These are phyloP conservation scores for Candida sanyaensis DNA, from an alignment of 1,139 yeast species.

Conservation along the genomic window DNA sequence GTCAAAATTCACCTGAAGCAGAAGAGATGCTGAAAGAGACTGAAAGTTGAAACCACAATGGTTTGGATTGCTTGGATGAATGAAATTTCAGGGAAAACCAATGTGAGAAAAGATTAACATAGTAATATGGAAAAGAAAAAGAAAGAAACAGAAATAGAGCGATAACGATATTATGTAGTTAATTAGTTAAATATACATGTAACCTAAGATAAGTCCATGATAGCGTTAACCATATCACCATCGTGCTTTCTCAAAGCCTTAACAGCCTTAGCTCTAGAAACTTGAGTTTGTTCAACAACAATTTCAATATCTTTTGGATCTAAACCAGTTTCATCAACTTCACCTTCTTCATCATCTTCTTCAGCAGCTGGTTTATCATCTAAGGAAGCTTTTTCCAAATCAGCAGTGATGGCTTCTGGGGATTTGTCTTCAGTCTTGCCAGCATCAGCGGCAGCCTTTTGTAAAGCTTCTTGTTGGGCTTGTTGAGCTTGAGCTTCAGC, in stretches of 20 bases:
- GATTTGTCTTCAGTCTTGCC: conserved; percentile 46
- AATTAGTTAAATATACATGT: not conserved
- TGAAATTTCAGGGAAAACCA: no score
- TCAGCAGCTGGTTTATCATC: conserved; percentile 37
- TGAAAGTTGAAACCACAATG: no score
- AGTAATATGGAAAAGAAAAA: not conserved
- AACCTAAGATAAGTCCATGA: conserved; percentile 73
- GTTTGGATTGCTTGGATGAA: no score
- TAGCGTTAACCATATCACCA: conserved; percentile 94
- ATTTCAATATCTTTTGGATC: conserved; percentile 78
- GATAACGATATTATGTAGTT: not conserved
- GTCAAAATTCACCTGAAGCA: not conserved
- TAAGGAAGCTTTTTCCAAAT: conserved; percentile 79
- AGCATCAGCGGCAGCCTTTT: conserved; percentile 48
- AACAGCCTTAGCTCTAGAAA: conserved; percentile 85
- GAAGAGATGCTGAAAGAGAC: no score
- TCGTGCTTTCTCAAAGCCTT: conserved; percentile 87
- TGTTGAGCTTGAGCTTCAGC: conserved; percentile 58
- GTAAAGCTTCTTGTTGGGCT: conserved; percentile 63
- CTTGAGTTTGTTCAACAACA: conserved; percentile 88
- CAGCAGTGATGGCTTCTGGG: conserved; percentile 88
- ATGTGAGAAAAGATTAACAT: no score
- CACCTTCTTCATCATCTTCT: conserved; percentile 61
- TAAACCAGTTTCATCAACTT: conserved; percentile 78
- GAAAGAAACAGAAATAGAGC: not conserved